Conservation (phyloP, 352 stramenopile genomes). For the Discostella stelligera region DNA sequence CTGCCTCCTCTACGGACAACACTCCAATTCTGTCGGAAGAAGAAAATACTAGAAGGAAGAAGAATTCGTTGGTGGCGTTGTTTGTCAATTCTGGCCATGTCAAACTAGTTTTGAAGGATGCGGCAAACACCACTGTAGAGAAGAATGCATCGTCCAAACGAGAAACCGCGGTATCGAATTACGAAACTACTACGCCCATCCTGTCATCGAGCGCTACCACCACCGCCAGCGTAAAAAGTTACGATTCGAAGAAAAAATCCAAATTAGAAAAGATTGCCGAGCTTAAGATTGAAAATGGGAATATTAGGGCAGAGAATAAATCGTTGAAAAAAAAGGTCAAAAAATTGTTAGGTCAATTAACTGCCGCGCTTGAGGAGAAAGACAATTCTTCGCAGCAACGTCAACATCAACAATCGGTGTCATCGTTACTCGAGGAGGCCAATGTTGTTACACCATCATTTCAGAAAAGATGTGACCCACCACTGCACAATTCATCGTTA, state of each 20-base stretch:
- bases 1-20: neutral
- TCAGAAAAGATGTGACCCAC: neutral
- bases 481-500: neutral
- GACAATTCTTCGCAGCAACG: conserved; percentile 9
- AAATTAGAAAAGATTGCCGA: conserved; percentile 50
- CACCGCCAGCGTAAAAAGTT: conserved; percentile 16
- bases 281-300: conserved; percentile 34
- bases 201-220: neutral
- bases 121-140: neutral
- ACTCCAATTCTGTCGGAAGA: conserved; percentile 5
- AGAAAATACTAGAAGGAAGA: neutral
- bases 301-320: conserved; percentile 44
- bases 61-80: conserved; percentile 26
- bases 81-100: conserved; percentile 43
- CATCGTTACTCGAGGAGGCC: neutral
- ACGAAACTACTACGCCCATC: neutral
- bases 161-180: neutral
- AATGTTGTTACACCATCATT: neutral
- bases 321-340: conserved; percentile 48
- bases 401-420: neutral
- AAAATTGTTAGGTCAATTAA: conserved; percentile 40
- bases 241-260: conserved; percentile 18
- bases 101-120: conserved; percentile 16
- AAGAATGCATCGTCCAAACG: neutral
- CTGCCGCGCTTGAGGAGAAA: conserved; percentile 21